These are phyloP conservation scores for Pseudognaphalium luteoalbum DNA, from an alignment of 129 eudicot species.

Conservation along the genomic window DNA sequence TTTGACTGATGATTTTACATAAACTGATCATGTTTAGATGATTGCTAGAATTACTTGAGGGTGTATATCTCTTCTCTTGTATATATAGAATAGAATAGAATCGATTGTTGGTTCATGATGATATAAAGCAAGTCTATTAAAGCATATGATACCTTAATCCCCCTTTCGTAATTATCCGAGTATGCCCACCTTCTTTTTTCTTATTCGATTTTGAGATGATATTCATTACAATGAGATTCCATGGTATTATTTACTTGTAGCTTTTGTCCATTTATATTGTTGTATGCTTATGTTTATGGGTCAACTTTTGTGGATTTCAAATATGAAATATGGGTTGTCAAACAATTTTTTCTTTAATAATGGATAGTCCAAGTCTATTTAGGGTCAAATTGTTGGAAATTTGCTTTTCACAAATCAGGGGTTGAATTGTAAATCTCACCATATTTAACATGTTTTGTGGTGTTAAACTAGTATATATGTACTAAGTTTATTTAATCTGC, in stretches of 20 bases:
- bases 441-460: not conserved
- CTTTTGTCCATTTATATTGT: not conserved
- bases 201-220: conserved; percentile 18
- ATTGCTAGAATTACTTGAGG: no score
- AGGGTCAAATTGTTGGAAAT: not conserved
- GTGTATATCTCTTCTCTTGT: not conserved
- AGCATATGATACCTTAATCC: conserved; percentile 15
- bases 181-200: conserved; percentile 9
- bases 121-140: conserved; percentile 20
- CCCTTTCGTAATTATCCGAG: conserved; percentile 2
- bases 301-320: not conserved
- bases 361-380: not conserved
- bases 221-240: not conserved
- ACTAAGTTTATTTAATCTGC: not conserved
- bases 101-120: not conserved
- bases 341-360: not conserved
- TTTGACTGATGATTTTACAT: not conserved
- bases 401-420: not conserved
- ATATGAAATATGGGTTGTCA: not conserved
- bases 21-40: not conserved
- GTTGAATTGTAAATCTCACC: not conserved
- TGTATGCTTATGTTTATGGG: not conserved
- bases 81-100: not conserved
- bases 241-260: conserved; percentile 17
- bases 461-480: not conserved